Conservation (phyloP, 768 basidiomycete species). For the Epithele typhae region DNA sequence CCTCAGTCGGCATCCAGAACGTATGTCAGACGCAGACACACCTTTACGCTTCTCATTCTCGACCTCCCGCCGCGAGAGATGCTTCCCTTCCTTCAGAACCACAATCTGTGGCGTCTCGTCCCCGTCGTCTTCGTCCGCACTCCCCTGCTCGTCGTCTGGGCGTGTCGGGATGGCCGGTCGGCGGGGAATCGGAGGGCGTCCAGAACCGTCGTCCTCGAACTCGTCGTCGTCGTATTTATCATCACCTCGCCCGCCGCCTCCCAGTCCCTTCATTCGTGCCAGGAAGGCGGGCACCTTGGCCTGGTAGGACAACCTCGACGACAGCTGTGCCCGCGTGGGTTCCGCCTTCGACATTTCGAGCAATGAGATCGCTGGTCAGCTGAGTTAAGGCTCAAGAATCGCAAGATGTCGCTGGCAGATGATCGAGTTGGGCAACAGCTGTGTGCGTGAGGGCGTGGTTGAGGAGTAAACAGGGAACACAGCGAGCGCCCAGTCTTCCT, state of each 20-base stretch:
- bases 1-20: not conserved
- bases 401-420: not conserved
- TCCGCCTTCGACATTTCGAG: conserved; percentile 34
- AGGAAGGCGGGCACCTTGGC: conserved; percentile 60
- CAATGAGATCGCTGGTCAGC: too few species aligned
- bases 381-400: not conserved
- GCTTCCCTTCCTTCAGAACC: conserved; percentile 84
- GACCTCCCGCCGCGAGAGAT: conserved; percentile 72
- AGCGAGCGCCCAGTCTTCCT: too few species aligned
- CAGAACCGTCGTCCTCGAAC: conserved; percentile 64
- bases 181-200: conserved; percentile 68
- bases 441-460: too few species aligned
- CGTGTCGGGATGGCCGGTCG: conserved; percentile 71
- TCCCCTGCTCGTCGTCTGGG: conserved; percentile 64
- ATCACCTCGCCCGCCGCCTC: conserved; percentile 43
- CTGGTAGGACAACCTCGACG: conserved; percentile 63
- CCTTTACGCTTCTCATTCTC: conserved; percentile 76
- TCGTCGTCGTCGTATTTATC: conserved; percentile 39
- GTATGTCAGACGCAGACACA: conserved; percentile 35
- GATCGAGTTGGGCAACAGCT: not conserved
- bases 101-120: conserved; percentile 90
- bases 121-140: conserved; percentile 54
- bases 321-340: conserved; percentile 67
- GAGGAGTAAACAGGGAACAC: too few species aligned
- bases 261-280: conserved; percentile 57